Base-by-base conservation (phyloP, 2,329 filamentous ascomycete species). In the Fusarium setosum region DNA sequence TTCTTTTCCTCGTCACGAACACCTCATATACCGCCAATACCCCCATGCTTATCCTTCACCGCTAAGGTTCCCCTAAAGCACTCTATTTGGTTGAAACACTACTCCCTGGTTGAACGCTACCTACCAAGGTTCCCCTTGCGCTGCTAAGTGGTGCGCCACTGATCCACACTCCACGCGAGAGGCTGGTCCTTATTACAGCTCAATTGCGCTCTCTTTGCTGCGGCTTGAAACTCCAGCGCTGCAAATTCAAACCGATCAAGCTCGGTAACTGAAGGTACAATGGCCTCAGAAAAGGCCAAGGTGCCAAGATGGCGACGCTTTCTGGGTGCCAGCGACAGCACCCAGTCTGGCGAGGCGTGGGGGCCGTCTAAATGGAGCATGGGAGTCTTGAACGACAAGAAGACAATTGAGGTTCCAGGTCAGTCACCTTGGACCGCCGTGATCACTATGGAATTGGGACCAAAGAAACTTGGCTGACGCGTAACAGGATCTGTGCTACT, bases 361-460 rank as follows among this genome's bases (percentile, higher is more conserved):
- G 63, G 61, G 8, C 72, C 68, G 23, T 73, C 81, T 7, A 84
- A 74, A 77, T 89, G 86, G 87, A 85, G 81, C 47, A 81, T 97
- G 80, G 94, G 94, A n/a, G 92, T 97, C 23, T 77, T 97, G 65
- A 94, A 93, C 72, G 93, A 96, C 71, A 87, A 82, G 45, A 77
- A 90, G 57, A 97, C 94, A 0, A 91, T 96, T 64, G 92, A 97
- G 79, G 94, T 97, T 12, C 94, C 94, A 68, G 93, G 92, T 94
- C 80, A 65, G 85, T 50, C 17, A 44, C 20, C 26, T 18, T 6
- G 2, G 6, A 17, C 20, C 18, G 5, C 24, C 18, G 9, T 20
- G 15, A 45, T 20, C 15, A 12, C 9, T 13, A 9, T 11, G 9
- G 11, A 44, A 23, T n/a, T 23, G 10, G n/a, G 34, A 7, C 23